A percentile compares a stretch with the other conserved stretches of the same genome.
These are phyloP conservation scores for Haplographium delicatum DNA, from an alignment of 495 filamentous ascomycete species.

Conservation along the genomic window DNA sequence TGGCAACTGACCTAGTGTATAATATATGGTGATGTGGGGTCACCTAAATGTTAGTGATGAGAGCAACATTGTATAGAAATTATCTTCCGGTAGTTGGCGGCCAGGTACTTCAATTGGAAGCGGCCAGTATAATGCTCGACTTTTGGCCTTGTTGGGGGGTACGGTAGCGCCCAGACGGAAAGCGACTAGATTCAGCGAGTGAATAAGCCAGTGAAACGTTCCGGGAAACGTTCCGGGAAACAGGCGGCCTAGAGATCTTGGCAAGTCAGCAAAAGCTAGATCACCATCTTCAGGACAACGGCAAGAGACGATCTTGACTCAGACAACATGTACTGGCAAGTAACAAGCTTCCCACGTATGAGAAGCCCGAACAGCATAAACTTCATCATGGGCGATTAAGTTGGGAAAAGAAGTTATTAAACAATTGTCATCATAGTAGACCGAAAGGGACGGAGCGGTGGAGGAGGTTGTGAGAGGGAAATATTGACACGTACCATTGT, in stretches of 20 bases:
- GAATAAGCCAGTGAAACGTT: too few relatives aligned
- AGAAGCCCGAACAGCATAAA: constrained; percentile 58
- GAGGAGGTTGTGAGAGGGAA: constrained; percentile 2
- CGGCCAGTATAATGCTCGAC: too few relatives aligned
- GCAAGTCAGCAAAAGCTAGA: constrained; percentile 12
- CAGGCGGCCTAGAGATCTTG: constrained; percentile 25
- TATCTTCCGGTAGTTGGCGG: not conserved
- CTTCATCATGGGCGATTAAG: constrained; percentile 95
- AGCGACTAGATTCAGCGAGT: too few relatives aligned
- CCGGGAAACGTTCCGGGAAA: too few relatives aligned
- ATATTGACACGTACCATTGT: constrained; percentile 7
- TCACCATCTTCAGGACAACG: not conserved
- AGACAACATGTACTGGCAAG: constrained; percentile 98
- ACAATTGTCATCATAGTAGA: constrained; percentile 76
- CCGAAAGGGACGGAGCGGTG: constrained; percentile 22
- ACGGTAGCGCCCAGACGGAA: too few relatives aligned
- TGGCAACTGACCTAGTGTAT: constrained; percentile 10
- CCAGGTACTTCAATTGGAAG: not conserved
- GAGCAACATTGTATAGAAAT: too few relatives aligned
- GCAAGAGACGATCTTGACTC: constrained; percentile 35
- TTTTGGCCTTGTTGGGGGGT: too few relatives aligned
- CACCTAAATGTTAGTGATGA: not conserved
- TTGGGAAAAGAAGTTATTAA: constrained; percentile 83
- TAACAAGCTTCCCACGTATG: constrained; percentile 73
- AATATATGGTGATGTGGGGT: not conserved